These are phyloP conservation scores for Barbatosphaeria neglecta DNA, from an alignment of 495 filamentous ascomycete genomes.

Conservation along the genomic window DNA sequence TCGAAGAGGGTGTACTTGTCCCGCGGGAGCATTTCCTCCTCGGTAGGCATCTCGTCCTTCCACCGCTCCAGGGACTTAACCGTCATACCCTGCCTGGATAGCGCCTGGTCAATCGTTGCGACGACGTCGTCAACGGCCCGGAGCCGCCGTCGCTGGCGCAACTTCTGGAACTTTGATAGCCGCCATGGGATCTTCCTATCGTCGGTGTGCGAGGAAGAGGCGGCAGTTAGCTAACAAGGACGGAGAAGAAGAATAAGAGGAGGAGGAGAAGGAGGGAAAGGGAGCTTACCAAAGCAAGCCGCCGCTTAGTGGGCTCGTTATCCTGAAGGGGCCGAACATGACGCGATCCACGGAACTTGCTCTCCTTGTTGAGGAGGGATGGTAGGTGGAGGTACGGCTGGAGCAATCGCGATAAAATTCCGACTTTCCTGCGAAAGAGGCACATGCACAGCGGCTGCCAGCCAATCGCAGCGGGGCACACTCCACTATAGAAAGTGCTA, in stretches of 20 bases:
- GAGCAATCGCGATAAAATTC: not conserved
- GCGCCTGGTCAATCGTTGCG: slow-evolving; percentile 59
- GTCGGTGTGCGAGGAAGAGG: not conserved
- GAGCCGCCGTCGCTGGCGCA: slow-evolving; percentile 75
- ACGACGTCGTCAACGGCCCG: slow-evolving; percentile 77
- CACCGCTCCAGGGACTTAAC: slow-evolving; percentile 70
- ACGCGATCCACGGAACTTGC: not conserved
- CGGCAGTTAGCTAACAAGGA: not conserved
- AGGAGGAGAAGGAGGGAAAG: not conserved
- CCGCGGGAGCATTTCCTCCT: slow-evolving; percentile 88
- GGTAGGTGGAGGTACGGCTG: not conserved
- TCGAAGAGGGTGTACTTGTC: slow-evolving; percentile 99
- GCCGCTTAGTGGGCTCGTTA: slow-evolving; percentile 60
- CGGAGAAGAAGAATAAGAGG: not conserved
- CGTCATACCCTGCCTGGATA: slow-evolving; percentile 56
- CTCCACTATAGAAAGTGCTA: not conserved
- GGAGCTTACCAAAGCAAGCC: slow-evolving; percentile 70
- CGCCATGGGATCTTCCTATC: slow-evolving; percentile 98
- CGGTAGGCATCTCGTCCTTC: slow-evolving; percentile 90
- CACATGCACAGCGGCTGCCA: not conserved
- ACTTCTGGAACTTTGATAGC: slow-evolving; percentile 80
- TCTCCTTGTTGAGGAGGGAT: not conserved
- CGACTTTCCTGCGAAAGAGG: not conserved
- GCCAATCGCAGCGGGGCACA: not conserved
- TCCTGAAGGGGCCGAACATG: slow-evolving; percentile 77